phyloP scores from a whole-genome alignment of 2,329 filamentous ascomycete genomes.

The Hypomyces perniciosus region DNA sequence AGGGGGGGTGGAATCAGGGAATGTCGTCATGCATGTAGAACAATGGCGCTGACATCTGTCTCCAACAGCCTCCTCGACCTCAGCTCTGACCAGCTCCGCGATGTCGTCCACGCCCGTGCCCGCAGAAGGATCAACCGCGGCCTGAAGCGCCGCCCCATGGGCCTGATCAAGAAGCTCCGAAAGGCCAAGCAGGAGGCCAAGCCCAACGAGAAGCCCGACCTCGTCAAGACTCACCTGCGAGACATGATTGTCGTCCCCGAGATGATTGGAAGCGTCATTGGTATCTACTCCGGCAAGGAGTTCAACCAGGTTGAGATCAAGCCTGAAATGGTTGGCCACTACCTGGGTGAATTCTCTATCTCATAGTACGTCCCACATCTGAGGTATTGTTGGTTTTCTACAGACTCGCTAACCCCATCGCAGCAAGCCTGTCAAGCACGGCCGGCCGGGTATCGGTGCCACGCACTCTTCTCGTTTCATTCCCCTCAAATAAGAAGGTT shows the following conservation, averaged over 20 bases:
- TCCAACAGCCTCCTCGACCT: slow-evolving; percentile 86
- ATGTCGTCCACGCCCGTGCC: slow-evolving; percentile 98
- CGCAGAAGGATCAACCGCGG: slow-evolving; percentile 99
- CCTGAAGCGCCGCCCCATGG: slow-evolving; percentile 99
- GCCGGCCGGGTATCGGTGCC: slow-evolving; percentile 99
- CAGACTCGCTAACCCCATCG: slow-evolving; percentile 41
- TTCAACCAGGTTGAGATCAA: slow-evolving; percentile 99
- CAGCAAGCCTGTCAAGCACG: slow-evolving; percentile 99
- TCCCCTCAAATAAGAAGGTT: slow-evolving; percentile 92
- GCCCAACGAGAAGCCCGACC: slow-evolving; percentile 99
- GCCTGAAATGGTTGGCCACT: slow-evolving; percentile 99
- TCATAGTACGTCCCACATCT: slow-evolving; percentile 72
- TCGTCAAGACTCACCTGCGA: slow-evolving; percentile 98
- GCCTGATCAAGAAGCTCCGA: slow-evolving; percentile 99
- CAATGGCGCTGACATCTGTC: slow-evolving; percentile 5
- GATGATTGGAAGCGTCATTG: slow-evolving; percentile 98
- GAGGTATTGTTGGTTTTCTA: too few species aligned
- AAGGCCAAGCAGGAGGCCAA: slow-evolving; percentile 98
- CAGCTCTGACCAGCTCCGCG: slow-evolving; percentile 94
- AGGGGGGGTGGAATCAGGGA: neutral
- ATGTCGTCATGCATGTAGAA: neutral
- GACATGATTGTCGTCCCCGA: slow-evolving; percentile 99
- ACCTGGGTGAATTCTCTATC: slow-evolving; percentile 99
- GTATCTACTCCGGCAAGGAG: slow-evolving; percentile 99
- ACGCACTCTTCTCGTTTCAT: slow-evolving; percentile 99